These are phyloP conservation scores for Datisca glomerata DNA, from an alignment of 306 rosid genomes.

Conservation along the genomic window DNA sequence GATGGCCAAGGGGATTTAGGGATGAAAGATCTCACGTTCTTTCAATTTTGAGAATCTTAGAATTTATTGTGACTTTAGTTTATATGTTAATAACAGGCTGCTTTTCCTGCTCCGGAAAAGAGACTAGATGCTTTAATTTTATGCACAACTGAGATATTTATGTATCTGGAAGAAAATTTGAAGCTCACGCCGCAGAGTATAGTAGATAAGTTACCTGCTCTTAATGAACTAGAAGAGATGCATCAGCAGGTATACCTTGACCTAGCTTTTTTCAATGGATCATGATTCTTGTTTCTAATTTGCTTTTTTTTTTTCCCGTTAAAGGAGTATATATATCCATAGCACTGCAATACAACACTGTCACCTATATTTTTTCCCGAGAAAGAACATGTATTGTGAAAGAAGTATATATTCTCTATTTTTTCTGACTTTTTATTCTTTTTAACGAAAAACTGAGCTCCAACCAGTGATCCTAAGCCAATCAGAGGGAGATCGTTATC, in stretches of 20 bases:
- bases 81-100: constrained; percentile 41
- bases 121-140: constrained; percentile 77
- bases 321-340: too few relatives aligned
- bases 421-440: too few relatives aligned
- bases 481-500: too few relatives aligned
- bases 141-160: constrained; percentile 64
- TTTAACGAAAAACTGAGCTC: too few relatives aligned
- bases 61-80: constrained; percentile 10
- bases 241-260: constrained; percentile 62
- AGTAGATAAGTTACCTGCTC: constrained; percentile 72
- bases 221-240: constrained; percentile 85
- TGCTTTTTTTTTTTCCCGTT: too few relatives aligned
- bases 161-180: constrained; percentile 79
- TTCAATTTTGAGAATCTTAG: constrained; percentile 9
- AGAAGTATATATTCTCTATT: too few relatives aligned
- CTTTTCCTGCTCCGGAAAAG: constrained; percentile 86
- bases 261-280: neutral
- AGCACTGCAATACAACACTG: too few relatives aligned
- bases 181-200: constrained; percentile 74
- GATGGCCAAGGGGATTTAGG: too few relatives aligned
- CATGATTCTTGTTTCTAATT: neutral
- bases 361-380: too few relatives aligned
- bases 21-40: too few relatives aligned
- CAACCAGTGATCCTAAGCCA: too few relatives aligned
- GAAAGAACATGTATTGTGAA: too few relatives aligned